These are phyloP conservation scores for Saccharomyces mikatae DNA, from an alignment of 805 yeast genomes.

Conservation along the genomic window DNA sequence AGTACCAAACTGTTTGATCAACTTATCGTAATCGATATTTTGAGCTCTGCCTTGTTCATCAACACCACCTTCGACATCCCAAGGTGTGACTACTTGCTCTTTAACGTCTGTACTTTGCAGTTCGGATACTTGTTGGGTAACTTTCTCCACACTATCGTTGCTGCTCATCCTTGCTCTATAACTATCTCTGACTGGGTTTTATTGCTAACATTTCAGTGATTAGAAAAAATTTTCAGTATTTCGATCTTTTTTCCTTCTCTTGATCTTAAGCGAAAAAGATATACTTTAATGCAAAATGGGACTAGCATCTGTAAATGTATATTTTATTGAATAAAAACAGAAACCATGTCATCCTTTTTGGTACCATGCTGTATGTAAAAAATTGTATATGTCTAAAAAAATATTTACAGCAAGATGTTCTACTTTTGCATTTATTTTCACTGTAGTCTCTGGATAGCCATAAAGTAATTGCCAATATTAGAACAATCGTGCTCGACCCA, in stretches of 20 bases:
- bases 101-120: constrained; percentile 13
- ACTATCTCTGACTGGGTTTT: neutral
- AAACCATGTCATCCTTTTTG: neutral
- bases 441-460: constrained; percentile 60
- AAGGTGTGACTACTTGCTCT: constrained; percentile 75
- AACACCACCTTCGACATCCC: constrained; percentile 99
- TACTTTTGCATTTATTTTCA: constrained; percentile 6
- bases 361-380: neutral
- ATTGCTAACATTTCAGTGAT: neutral
- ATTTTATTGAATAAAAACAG: neutral
- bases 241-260: neutral
- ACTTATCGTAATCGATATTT: constrained; percentile 84
- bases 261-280: neutral
- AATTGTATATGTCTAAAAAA: neutral
- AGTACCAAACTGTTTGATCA: constrained; percentile 84
- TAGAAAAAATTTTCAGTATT: neutral
- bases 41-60: constrained; percentile 82
- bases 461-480: constrained; percentile 73
- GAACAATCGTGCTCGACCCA: constrained; percentile 66
- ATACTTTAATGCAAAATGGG: neutral
- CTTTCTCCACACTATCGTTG: constrained; percentile 8
- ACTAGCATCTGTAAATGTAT: neutral
- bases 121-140: constrained; percentile 14
- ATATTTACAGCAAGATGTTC: neutral
- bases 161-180: neutral